These are phyloP conservation scores for Chlorella vulgaris DNA, from an alignment of 139 green algal genomes.

Conservation along the genomic window DNA sequence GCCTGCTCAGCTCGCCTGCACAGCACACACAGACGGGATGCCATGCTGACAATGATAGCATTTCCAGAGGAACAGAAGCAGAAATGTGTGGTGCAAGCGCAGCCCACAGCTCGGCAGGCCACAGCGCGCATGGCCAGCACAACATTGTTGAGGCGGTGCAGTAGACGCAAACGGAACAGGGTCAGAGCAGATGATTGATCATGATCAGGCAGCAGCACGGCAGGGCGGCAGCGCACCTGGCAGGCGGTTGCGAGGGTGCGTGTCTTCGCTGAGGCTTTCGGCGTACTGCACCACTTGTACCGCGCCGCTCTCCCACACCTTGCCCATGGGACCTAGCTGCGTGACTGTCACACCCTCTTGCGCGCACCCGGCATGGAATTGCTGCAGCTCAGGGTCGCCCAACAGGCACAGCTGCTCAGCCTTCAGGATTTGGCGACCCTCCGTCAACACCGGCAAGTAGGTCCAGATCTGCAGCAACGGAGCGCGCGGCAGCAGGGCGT, in stretches of 20 bases:
- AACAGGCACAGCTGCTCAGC: conserved; percentile 44
- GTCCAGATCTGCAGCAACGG: conserved; percentile 35
- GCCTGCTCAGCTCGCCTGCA: neutral
- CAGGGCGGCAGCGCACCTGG: neutral
- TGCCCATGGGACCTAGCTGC: conserved; percentile 46
- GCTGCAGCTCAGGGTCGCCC: conserved; percentile 4
- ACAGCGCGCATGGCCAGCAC: neutral
- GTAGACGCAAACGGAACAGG: too few relatives aligned
- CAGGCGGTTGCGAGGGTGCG: conserved; percentile 40
- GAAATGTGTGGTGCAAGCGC: neutral
- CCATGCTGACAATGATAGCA: too few relatives aligned
- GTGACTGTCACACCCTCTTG: neutral
- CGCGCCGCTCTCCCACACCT: conserved; percentile 48
- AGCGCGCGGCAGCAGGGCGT: neutral
- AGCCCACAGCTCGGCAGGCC: neutral
- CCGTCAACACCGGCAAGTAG: conserved; percentile 43
- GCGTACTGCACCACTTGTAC: conserved; percentile 47
- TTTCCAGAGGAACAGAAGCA: too few relatives aligned
- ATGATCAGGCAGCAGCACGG: neutral
- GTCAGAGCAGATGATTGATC: neutral
- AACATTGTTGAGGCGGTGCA: neutral
- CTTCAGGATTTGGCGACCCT: conserved; percentile 41
- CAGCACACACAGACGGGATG: neutral
- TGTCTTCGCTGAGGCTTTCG: conserved; percentile 27
- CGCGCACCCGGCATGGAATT: conserved; percentile 37